phyloP scores from a whole-genome alignment of 2,329 filamentous ascomycete species.

The Aspergillus vadensis region DNA sequence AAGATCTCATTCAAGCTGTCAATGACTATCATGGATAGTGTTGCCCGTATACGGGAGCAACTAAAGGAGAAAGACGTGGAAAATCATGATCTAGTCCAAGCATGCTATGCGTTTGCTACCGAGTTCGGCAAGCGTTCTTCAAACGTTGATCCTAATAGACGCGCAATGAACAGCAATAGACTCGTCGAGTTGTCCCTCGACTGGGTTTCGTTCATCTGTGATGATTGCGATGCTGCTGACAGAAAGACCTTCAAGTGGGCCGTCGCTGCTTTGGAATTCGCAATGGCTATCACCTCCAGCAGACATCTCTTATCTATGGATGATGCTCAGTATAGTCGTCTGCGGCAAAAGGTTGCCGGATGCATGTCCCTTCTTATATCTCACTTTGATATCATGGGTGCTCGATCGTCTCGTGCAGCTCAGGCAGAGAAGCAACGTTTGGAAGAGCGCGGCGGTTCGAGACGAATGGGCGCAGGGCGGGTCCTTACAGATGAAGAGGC shows the following conservation, averaged over 20 bases:
- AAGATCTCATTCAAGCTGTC: conserved; percentile 95
- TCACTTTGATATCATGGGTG: conserved; percentile 99
- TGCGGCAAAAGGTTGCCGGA: conserved; percentile 86
- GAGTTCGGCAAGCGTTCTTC: conserved; percentile 96
- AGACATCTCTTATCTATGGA: conserved; percentile 89
- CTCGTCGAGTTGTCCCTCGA: conserved; percentile 90
- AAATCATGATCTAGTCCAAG: conserved; percentile 94
- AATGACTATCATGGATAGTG: conserved; percentile 98
- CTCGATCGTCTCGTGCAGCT: conserved; percentile 86
- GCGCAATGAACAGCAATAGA: conserved; percentile 96
- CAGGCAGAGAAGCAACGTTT: conserved; percentile 89
- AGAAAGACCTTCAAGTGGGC: conserved; percentile 97
- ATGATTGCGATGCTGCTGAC: conserved; percentile 92
- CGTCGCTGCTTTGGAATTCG: conserved; percentile 90
- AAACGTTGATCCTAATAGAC: conserved; percentile 89
- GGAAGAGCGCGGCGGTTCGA: conserved; percentile 76
- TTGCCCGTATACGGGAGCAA: conserved; percentile 87
- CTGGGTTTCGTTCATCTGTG: conserved; percentile 97
- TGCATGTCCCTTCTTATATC: conserved; percentile 98
- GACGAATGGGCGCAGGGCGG: conserved; percentile 74
- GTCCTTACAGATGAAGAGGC: conserved; percentile 84
- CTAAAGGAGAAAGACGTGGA: conserved; percentile 69
- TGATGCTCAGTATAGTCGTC: conserved; percentile 79
- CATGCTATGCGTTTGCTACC: conserved; percentile 97
- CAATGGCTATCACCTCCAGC: conserved; percentile 94